These are phyloP conservation scores for Suhomyces tanzawaensis DNA, from an alignment of 805 yeast species.

Conservation along the genomic window DNA sequence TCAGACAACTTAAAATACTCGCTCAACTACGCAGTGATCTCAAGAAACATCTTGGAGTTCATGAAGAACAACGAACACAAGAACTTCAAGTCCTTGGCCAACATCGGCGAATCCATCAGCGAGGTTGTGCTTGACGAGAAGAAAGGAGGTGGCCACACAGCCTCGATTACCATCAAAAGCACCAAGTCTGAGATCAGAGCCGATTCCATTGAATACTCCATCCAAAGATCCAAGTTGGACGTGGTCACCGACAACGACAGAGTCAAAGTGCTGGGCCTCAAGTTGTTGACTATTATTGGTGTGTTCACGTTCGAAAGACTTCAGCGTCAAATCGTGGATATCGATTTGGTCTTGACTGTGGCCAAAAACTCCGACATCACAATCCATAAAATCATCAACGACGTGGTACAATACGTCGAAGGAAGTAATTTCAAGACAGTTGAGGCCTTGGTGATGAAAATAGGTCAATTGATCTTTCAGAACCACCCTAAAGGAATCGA, in stretches of 20 bases:
- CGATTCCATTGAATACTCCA: conserved; percentile 41
- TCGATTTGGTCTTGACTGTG: conserved; percentile 40
- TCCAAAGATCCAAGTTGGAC: conserved; percentile 29
- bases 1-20: conserved; percentile 81
- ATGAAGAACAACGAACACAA: conserved; percentile 42
- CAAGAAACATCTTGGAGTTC: conserved; percentile 57
- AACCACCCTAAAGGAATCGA: conserved; percentile 30
- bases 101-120: conserved; percentile 49
- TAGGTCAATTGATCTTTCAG: conserved; percentile 57
- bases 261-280: conserved; percentile 48
- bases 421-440: conserved; percentile 83
- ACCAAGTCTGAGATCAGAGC: conserved; percentile 62
- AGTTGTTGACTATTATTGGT: conserved; percentile 78
- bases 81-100: conserved; percentile 43
- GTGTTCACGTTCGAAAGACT: conserved; percentile 88
- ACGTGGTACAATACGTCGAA: conserved; percentile 62
- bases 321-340: conserved; percentile 75
- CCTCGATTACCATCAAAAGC: conserved; percentile 39
- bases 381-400: conserved; percentile 44
- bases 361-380: conserved; percentile 29
- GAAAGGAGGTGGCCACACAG: conserved; percentile 47
- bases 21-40: conserved; percentile 83
- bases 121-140: conserved; percentile 42
- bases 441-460: conserved; percentile 80
- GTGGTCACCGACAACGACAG: conserved; percentile 20